These are phyloP conservation scores for Boletellus emodensis DNA, from an alignment of 768 basidiomycete genomes.

Conservation along the genomic window DNA sequence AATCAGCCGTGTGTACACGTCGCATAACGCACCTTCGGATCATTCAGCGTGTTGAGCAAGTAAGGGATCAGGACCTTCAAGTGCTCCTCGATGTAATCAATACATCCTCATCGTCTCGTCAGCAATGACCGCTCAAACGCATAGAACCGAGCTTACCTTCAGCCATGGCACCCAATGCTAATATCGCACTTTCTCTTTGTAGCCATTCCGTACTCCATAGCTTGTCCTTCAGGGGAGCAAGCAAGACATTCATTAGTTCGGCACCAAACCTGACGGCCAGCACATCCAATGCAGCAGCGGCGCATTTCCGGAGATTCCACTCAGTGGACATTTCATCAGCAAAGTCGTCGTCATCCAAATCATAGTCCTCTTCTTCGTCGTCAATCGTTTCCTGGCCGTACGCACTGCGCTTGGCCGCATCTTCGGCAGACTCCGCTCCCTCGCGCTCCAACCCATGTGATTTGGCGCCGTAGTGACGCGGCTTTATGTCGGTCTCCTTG, in stretches of 20 bases:
- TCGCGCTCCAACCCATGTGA: conserved; percentile 83
- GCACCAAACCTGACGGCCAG: conserved; percentile 88
- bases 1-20: not conserved
- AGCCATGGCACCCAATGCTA: conserved; percentile 96
- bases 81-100: conserved; percentile 93
- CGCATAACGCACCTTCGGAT: conserved; percentile 68
- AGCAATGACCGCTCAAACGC: conserved; percentile 1
- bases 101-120: conserved; percentile 65
- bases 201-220: conserved; percentile 93
- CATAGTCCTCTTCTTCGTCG: conserved; percentile 84
- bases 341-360: conserved; percentile 80
- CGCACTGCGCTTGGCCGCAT: conserved; percentile 44
- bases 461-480: conserved; percentile 85
- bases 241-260: conserved; percentile 84
- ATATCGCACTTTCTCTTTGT: conserved; percentile 90
- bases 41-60: conserved; percentile 83
- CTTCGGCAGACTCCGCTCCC: conserved; percentile 34
- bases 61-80: conserved; percentile 91
- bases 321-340: conserved; percentile 97
- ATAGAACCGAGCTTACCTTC: conserved; percentile 61
- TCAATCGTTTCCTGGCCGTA: conserved; percentile 82
- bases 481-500: conserved; percentile 94
- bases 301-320: conserved; percentile 98
- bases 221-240: conserved; percentile 88
- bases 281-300: conserved; percentile 95